Evolutionary conservation across 192 early-diverging fungal species (phyloP), one percentile per base, ranked within the genome.

Genomic region (Paraglomus occultum): DNA sequence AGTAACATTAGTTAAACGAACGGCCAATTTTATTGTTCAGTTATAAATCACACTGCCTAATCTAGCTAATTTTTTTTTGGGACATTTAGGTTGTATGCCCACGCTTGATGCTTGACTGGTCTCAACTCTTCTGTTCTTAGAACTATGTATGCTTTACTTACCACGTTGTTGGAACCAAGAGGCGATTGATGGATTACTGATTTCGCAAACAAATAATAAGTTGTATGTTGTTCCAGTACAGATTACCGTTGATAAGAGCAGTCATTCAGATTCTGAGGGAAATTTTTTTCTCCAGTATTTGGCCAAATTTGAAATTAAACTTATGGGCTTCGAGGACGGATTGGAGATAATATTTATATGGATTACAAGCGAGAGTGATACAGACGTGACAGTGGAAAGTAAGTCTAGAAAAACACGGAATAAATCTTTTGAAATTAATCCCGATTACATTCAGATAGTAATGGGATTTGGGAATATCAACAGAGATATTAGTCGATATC

Each of bases 341-440:
- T 10, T 63, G 6, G 43, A 63, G 18, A 44, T 63, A 63, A 45
- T 18, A 9, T 63, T 63, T 62, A 44, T 63, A 63, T 63, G 60
- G 44, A 47, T 63, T 63, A 60, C 58, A 38, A 43, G 38, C 38
- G 44, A 38, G 40, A 63, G 45, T 45, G 42, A 63, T 45, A 23
- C 43, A 17, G 48, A 44, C 17, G 31, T 14, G 6, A 12, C 1
- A 22, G 23, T 62, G 40, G 38, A 14, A 39, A 20, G 22, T 38
- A 57, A 57, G 8, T 14, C 20, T 57, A 57, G 54, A 23, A n/a
- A 31, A 15, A 17, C 17, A 31, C 40, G 20, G 43, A 15, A 45
- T 8, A 10, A 61, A 17, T 46, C n/a, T 44, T 8, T 5, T 31
- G 55, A 58, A 58, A 22, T 58, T 58, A 58, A 31, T 22, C 23